These are phyloP conservation scores for Cercospora zeae-maydis DNA, from an alignment of 2,329 filamentous ascomycete genomes.

Conservation along the genomic window DNA sequence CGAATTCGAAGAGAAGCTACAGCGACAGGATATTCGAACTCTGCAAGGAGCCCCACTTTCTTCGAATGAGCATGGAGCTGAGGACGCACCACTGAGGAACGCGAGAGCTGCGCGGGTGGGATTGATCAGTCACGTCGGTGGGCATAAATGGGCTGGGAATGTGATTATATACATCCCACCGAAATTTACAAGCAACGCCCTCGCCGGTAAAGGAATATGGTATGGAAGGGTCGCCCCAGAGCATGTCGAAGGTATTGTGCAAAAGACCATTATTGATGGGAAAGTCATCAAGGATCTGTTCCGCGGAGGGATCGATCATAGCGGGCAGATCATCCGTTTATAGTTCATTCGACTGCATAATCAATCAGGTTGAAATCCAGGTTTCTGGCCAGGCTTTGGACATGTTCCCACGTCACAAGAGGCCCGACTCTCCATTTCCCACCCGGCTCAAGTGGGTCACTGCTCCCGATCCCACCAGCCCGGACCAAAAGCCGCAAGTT, in stretches of 20 bases:
- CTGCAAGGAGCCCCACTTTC: conserved; percentile 38
- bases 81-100: conserved; percentile 4
- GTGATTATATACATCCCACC: conserved; percentile 77
- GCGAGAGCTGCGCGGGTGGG: conserved; percentile 57
- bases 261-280: conserved; percentile 65
- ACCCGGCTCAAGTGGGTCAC: conserved; percentile 64
- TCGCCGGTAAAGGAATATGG: conserved; percentile 74
- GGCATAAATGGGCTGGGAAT: conserved; percentile 83
- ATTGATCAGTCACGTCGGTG: conserved; percentile 74
- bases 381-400: conserved; percentile 65
- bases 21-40: conserved; percentile 48
- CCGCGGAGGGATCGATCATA: conserved; percentile 59
- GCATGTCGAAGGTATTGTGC: conserved; percentile 72
- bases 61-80: conserved; percentile 28
- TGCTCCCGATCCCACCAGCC: conserved; percentile 56
- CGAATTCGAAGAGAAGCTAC: conserved; percentile 65
- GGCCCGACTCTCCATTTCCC: conserved; percentile 76
- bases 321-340: conserved; percentile 32
- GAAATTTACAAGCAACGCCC: conserved; percentile 46
- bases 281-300: conserved; percentile 68
- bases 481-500: conserved; percentile 64
- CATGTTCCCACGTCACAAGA: conserved; percentile 65
- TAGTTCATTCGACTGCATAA: conserved; percentile 54
- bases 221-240: conserved; percentile 73
- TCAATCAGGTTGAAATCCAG: conserved; percentile 77